These are phyloP conservation scores for Pythium sp. DNA, from an alignment of 352 stramenopile species.

Conservation along the genomic window DNA sequence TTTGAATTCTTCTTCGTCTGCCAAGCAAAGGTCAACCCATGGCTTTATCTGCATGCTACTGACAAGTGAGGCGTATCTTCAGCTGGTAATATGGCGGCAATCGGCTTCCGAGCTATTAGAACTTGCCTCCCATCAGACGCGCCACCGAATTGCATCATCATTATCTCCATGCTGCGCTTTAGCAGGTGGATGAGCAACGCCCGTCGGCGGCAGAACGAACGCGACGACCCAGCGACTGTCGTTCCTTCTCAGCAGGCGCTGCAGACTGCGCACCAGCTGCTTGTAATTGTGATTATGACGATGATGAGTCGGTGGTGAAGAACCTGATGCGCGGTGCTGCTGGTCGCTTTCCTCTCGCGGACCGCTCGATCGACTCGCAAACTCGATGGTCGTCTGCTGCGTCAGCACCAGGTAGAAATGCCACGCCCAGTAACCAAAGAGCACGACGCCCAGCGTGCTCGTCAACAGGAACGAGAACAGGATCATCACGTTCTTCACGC, in stretches of 20 bases:
- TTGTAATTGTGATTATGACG: neutral
- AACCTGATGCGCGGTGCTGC: slow-evolving; percentile 3
- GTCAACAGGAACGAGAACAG: slow-evolving; percentile 40
- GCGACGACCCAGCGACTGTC: slow-evolving; percentile 30
- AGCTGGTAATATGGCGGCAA: neutral
- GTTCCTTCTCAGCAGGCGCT: slow-evolving; percentile 26
- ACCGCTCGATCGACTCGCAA: slow-evolving; percentile 16
- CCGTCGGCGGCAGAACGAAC: slow-evolving; percentile 18
- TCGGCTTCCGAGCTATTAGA: neutral
- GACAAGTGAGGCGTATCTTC: no score
- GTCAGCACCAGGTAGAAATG: slow-evolving; percentile 47
- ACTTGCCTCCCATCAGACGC: neutral
- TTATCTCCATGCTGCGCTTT: neutral
- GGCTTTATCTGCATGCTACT: neutral
- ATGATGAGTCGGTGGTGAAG: neutral
- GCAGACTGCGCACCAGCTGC: slow-evolving; percentile 8
- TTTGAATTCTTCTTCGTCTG: neutral
- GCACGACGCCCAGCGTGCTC: slow-evolving; percentile 28
- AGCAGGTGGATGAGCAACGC: neutral
- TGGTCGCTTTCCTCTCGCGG: slow-evolving; percentile 4
- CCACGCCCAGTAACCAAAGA: slow-evolving; percentile 39
- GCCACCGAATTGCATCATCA: neutral
- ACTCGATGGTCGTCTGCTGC: slow-evolving; percentile 40
- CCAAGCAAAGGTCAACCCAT: neutral
- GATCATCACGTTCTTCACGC: slow-evolving; percentile 29